Evolutionary conservation across 2,329 filamentous ascomycete species (phyloP), one percentile per base, ranked within the genome.

Genomic region (Rhexocercosporidium sp.): DNA sequence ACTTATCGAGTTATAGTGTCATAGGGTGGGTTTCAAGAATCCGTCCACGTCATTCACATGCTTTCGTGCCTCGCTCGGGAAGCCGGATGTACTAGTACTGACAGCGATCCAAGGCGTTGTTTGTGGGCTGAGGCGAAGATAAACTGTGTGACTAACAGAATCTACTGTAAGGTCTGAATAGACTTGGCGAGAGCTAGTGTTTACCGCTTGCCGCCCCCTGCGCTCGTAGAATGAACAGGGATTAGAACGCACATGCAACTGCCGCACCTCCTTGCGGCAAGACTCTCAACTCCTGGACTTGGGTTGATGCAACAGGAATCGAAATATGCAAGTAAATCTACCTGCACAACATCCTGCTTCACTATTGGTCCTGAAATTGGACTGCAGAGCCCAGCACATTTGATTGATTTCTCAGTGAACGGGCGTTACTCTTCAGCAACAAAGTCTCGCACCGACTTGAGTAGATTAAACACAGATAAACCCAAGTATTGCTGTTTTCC

Each of bases 241-340:
- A 46, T 46, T 46, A 18, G 41, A 46, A 46, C 16, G 41, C 14
- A 18, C 9, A 46, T 46, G 41, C 41, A 46, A 46, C 41, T 46
- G 41, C 41, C 41, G 41, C 41, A 46, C 41, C 41, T 46, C 41
- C 41, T 46, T 46, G 14, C 41, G 41, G 18, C 41, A 46, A 46
- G 41, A 46, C 41, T 4, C 41, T 46, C 18, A 46, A 18, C 41
- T 46, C 41, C 41, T 20, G 41, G 41, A 20, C 41, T 46, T 46
- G 41, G 41, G 41, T 46, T n/a, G 41, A 46, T 46, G 41, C 41
- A 46, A 46, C 16, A 46, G 2, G 41, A 46, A 46, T 46, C 41
- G 41, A 46, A 46, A 46, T 46, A 46, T 46, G 41, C 41, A 46
- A 46, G 41, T 46, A 46, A 46, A 46, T 46, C 41, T 46, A 46